Conservation (phyloP, 495 filamentous ascomycete species). For the Schizothecium vesticola region DNA sequence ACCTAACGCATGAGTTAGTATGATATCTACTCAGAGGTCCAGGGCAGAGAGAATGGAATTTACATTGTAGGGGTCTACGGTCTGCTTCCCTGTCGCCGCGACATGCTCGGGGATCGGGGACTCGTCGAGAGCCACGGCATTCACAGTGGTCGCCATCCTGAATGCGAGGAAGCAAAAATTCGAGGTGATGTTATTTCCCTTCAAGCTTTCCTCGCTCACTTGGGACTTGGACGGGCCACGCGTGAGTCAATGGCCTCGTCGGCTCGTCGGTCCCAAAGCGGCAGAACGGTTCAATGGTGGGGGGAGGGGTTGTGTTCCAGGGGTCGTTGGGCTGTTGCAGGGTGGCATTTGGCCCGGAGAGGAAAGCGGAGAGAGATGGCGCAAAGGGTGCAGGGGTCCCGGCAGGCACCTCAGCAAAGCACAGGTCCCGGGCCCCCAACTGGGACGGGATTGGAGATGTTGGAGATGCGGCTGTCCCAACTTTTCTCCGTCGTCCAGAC, state of each 20-base stretch:
- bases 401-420: conserved; percentile 10
- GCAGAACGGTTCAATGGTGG: conserved; percentile 9
- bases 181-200: background rate
- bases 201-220: background rate
- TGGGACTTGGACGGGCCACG: background rate
- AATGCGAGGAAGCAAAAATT: background rate
- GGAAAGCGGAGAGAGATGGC: conserved; percentile 5
- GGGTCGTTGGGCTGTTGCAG: background rate
- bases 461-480: background rate
- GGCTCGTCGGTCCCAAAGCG: background rate
- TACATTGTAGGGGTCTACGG: conserved; percentile 66
- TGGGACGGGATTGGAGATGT: background rate
- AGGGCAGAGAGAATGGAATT: background rate
- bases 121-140: conserved; percentile 27
- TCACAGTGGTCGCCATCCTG: conserved; percentile 25
- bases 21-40: background rate
- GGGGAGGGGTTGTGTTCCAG: conserved; percentile 16
- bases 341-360: background rate
- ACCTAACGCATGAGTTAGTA: conserved; percentile 28
- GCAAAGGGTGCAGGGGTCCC: background rate
- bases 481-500: background rate
- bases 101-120: conserved; percentile 20
- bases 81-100: conserved; percentile 45
- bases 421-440: background rate
- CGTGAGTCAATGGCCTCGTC: background rate